A percentile compares a stretch with the other conserved stretches of the same genome.
Conservation (phyloP, 352 stramenopile species). For the Halophytophthora polymorphica region DNA sequence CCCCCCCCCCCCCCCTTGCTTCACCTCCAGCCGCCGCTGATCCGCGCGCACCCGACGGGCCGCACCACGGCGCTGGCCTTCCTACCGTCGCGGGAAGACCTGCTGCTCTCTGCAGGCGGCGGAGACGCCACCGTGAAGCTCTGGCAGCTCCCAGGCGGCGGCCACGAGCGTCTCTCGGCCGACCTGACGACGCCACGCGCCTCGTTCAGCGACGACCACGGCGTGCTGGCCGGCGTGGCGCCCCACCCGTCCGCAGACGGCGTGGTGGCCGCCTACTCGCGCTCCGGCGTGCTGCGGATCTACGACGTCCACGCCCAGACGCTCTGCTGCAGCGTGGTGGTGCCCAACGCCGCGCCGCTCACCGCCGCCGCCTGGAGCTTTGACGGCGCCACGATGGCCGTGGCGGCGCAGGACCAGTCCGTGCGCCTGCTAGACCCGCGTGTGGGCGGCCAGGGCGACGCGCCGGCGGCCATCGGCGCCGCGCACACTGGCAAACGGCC, state of each 20-base stretch:
- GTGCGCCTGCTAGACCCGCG: slow-evolving; percentile 62
- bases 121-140: slow-evolving; percentile 48
- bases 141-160: slow-evolving; percentile 43
- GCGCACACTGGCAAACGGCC: slow-evolving; percentile 49
- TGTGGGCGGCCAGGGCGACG: slow-evolving; percentile 2
- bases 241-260: slow-evolving; percentile 54
- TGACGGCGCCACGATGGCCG: slow-evolving; percentile 52
- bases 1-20: neutral
- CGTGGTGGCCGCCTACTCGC: slow-evolving; percentile 42
- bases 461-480: slow-evolving; percentile 13
- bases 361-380: slow-evolving; percentile 62
- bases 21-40: slow-evolving; percentile 36
- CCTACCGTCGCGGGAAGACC: slow-evolving; percentile 41
- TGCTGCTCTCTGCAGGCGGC: slow-evolving; percentile 59
- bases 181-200: slow-evolving; percentile 23
- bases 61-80: slow-evolving; percentile 65
- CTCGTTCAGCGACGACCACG: slow-evolving; percentile 15
- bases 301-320: slow-evolving; percentile 44
- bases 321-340: slow-evolving; percentile 14
- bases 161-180: slow-evolving; percentile 12
- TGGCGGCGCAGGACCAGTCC: slow-evolving; percentile 40
- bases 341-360: slow-evolving; percentile 14
- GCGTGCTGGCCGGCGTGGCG: slow-evolving; percentile 31
- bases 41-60: slow-evolving; percentile 54
- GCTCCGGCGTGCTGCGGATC: slow-evolving; percentile 32